These are phyloP conservation scores for Tricholoma bakamatsutake DNA, from an alignment of 768 basidiomycete species.

Conservation along the genomic window DNA sequence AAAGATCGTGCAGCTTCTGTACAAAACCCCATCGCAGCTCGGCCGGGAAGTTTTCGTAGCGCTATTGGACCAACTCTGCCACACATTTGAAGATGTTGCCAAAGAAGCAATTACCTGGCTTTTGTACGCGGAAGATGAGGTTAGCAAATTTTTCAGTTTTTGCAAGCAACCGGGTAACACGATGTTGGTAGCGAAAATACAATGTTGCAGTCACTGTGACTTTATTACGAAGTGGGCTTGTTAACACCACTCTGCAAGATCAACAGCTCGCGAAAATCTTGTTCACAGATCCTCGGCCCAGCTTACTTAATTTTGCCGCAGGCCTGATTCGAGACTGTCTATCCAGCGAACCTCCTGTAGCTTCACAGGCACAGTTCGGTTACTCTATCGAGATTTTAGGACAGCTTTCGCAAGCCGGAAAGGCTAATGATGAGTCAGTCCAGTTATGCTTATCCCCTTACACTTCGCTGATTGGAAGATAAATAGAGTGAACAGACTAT, in stretches of 20 bases:
- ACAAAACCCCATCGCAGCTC: constrained; percentile 80
- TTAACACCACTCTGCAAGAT: constrained; percentile 76
- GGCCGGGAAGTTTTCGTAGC: constrained; percentile 92
- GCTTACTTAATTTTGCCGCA: constrained; percentile 74
- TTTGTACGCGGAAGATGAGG: constrained; percentile 94
- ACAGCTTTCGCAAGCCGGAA: constrained; percentile 66
- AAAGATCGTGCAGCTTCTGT: constrained; percentile 92
- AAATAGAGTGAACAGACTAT: constrained; percentile 56
- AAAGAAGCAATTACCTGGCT: constrained; percentile 98
- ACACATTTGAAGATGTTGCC: constrained; percentile 84
- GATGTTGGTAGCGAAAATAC: constrained; percentile 72
- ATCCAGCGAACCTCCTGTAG: constrained; percentile 73
- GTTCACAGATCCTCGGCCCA: constrained; percentile 70
- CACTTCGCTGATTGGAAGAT: constrained; percentile 4
- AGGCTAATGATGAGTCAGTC: constrained; percentile 82
- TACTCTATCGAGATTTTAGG: constrained; percentile 77
- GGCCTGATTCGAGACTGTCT: constrained; percentile 84
- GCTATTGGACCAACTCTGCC: constrained; percentile 84
- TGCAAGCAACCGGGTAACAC: constrained; percentile 1
- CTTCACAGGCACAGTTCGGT: constrained; percentile 73
- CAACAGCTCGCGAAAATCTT: constrained; percentile 86
- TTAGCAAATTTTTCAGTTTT: constrained; percentile 28
- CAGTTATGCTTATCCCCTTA: neutral
- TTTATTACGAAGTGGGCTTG: constrained; percentile 76
- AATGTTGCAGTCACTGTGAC: constrained; percentile 93